Base-by-base conservation (phyloP, 1,284 basidiomycete genomes). In the Amylostereum areolatum region DNA sequence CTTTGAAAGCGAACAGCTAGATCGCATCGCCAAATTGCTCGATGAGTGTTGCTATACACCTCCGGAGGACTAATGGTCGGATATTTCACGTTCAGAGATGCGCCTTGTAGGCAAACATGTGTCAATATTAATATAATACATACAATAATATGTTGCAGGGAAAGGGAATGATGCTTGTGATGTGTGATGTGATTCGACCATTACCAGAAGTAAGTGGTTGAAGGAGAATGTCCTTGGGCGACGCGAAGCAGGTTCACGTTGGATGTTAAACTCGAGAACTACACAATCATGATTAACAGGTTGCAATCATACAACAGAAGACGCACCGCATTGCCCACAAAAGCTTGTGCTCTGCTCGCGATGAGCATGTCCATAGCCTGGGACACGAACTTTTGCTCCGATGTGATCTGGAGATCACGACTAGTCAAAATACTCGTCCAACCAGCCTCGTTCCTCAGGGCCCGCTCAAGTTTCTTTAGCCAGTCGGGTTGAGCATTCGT, bases 251-350 rank as follows among this genome's bases (percentile, higher is more conserved):
- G 74, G 25, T 74, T 68, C 25, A 79, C 71, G 54, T 81, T 82
- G 12, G 78, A 72, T 12, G 72, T 72, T 51, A 82, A 51, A 52
- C 77, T 82, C 40, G 80, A 83, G 59, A 81, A 83, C 80, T 80
- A 53, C 46, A 40, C 31, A 34, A 24, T 35, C 11, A 32, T 33
- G n/a, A 25, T 8, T 8, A 7, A 18, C 8, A 24, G n/a, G 25
- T 40, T 24, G 29, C 25, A 58, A 51, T 24, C 49, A 36, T 52
- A 48, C 48, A 35, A 34, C 37, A 45, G 40, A 18, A 18, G 24
- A 72, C 83, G 64, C 59, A 88, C 84, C 63, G 86, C 89, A 58
- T 91, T 92, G 1, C 76, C 77, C 36, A 79, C 58, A 41, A 79
- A 66, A 8, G 72, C 66, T 51, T 76, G 66, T 11, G 74, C 72